Percentiles rank a stretch among this genome's conserved stretches.
Conservation (phyloP, 106 monocot genomes). For the Dioscorea alata region DNA sequence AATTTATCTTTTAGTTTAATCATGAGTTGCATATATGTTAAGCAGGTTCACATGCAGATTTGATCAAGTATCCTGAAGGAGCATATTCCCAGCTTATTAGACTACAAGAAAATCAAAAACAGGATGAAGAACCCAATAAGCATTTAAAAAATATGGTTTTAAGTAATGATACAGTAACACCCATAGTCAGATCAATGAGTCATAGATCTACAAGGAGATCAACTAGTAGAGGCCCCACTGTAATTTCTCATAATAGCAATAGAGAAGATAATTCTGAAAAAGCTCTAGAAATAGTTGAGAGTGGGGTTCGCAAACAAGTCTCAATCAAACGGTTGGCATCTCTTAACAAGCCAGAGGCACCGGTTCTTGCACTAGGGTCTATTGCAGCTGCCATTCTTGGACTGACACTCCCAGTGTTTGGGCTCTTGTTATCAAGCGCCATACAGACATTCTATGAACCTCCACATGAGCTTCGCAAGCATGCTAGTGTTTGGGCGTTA, state of each 20-base stretch:
- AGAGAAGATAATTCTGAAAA: no score
- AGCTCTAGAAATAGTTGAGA: slow-evolving; percentile 18
- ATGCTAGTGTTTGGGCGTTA: slow-evolving; percentile 53
- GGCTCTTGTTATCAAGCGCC: slow-evolving; percentile 47
- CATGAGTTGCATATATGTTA: neutral
- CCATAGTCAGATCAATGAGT: slow-evolving; percentile 3
- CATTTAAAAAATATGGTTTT: neutral
- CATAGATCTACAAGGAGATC: slow-evolving; percentile 18
- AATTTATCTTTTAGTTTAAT: no score
- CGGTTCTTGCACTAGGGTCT: slow-evolving; percentile 39
- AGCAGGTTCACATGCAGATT: slow-evolving; percentile 52
- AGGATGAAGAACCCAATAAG: slow-evolving; percentile 1
- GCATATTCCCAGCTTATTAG: slow-evolving; percentile 69
- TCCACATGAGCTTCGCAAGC: slow-evolving; percentile 32
- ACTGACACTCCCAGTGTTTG: slow-evolving; percentile 52
- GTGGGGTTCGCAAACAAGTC: slow-evolving; percentile 15
- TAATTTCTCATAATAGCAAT: no score
- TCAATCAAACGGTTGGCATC: slow-evolving; percentile 32
- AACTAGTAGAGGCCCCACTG: slow-evolving; percentile 36
- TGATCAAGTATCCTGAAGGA: slow-evolving; percentile 50
- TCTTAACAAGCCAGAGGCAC: slow-evolving; percentile 73
- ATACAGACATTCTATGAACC: slow-evolving; percentile 64
- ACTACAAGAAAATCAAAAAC: slow-evolving; percentile 45
- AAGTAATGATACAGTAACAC: slow-evolving; percentile 1
- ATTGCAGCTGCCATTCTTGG: slow-evolving; percentile 44